Evolutionary conservation across 495 filamentous ascomycete species (phyloP).

Genomic region (Aspergillus baeticus): DNA sequence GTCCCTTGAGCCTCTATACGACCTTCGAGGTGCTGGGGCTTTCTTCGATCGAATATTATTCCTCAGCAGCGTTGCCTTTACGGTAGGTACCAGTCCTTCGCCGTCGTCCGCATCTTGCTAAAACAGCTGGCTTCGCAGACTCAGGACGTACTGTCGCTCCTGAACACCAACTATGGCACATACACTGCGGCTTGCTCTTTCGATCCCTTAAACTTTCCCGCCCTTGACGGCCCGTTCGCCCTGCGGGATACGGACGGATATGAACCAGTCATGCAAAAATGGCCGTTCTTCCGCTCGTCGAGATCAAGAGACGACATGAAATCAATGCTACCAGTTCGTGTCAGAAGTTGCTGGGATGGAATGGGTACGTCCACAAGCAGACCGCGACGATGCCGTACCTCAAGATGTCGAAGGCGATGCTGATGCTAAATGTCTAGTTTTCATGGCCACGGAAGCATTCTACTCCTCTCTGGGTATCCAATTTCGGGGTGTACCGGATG

Average conservation of each 20-base stretch:
- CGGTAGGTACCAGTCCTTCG: constrained; percentile 36
- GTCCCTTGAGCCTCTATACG: constrained; percentile 45
- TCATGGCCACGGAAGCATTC: constrained; percentile 60
- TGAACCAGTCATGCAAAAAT: constrained; percentile 61
- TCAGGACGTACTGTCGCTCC: constrained; percentile 65
- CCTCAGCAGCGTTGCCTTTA: constrained; percentile 75
- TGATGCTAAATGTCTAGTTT: constrained; percentile 31
- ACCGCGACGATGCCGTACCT: not conserved
- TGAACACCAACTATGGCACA: constrained; percentile 66
- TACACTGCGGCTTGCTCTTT: constrained; percentile 83
- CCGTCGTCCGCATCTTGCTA: not conserved
- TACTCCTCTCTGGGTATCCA: constrained; percentile 40
- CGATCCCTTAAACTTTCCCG: constrained; percentile 68
- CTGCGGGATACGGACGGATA: constrained; percentile 68
- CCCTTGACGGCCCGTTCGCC: constrained; percentile 84
- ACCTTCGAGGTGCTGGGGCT: constrained; percentile 42
- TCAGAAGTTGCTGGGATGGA: constrained; percentile 83
- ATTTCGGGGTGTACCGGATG: constrained; percentile 73
- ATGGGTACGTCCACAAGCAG: constrained; percentile 44
- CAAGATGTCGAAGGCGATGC: not conserved
- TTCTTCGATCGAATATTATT: constrained; percentile 70
- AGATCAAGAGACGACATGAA: constrained; percentile 59
- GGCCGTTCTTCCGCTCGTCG: constrained; percentile 72
- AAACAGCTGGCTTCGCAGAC: constrained; percentile 24
- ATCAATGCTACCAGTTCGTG: constrained; percentile 57